Evolutionary conservation across 2,329 filamentous ascomycete genomes (phyloP).

Genomic region (Botryosphaeria dothidea): DNA sequence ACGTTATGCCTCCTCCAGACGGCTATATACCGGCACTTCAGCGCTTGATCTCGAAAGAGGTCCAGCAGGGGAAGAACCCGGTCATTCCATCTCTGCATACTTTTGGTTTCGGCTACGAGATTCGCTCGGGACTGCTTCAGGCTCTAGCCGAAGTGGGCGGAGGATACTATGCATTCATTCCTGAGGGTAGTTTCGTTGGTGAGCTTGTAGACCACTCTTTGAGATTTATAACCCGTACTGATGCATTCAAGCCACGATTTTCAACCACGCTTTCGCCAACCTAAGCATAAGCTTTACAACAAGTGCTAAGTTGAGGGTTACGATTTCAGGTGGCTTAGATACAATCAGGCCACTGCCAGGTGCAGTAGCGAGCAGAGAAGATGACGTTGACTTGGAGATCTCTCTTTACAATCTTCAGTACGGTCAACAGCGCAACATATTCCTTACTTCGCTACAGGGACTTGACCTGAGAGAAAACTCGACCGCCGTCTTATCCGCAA

Average conservation of each 20-base stretch:
- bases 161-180: conserved; percentile 63
- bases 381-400: conserved; percentile 24
- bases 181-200: conserved; percentile 61
- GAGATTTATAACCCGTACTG: too few species aligned
- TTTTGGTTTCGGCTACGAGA: conserved; percentile 56
- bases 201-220: too few species aligned
- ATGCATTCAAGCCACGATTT: conserved; percentile 52
- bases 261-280: conserved; percentile 63
- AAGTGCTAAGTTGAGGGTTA: conserved; percentile 41
- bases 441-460: conserved; percentile 34
- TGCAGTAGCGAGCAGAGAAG: conserved; percentile 25
- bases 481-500: neutral
- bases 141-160: conserved; percentile 59
- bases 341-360: conserved; percentile 27
- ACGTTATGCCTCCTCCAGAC: conserved; percentile 48
- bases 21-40: conserved; percentile 59
- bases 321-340: neutral
- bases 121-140: conserved; percentile 57
- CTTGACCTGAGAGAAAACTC: neutral
- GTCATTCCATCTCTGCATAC: conserved; percentile 46
- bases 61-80: conserved; percentile 21
- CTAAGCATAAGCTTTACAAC: conserved; percentile 60
- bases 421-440: conserved; percentile 61
- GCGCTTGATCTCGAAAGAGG: conserved; percentile 24
- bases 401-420: conserved; percentile 53